Evolutionary conservation across 2,329 filamentous ascomycete genomes (phyloP).

Genomic region (Ascochyta clinopodiicola): DNA sequence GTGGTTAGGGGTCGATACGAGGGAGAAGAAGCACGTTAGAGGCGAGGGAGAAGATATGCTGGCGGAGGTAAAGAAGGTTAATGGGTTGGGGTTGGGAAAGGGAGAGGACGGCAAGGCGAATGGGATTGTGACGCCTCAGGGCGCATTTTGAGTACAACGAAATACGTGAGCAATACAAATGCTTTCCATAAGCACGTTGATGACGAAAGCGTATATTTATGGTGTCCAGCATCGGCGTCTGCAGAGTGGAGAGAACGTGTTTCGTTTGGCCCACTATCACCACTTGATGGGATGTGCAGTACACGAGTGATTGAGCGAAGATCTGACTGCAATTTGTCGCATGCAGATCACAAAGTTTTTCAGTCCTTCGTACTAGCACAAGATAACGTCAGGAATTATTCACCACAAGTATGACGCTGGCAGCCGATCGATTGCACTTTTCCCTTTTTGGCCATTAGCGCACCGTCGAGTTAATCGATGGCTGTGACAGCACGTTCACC

Average conservation of each 20-base stretch:
- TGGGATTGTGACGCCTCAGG: neutral
- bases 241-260: too few species aligned
- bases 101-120: neutral
- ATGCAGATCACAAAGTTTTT: too few species aligned
- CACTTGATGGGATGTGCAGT: too few species aligned
- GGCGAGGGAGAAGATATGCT: slow-evolving; percentile 6
- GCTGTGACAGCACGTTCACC: slow-evolving; percentile 7
- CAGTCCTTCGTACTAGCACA: too few species aligned
- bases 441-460: slow-evolving; percentile 5
- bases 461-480: slow-evolving; percentile 3
- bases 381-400: too few species aligned
- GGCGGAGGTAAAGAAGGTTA: neutral
- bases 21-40: slow-evolving; percentile 39
- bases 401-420: slow-evolving; percentile 3
- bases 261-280: too few species aligned
- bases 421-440: slow-evolving; percentile 5
- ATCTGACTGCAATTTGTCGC: too few species aligned
- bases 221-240: too few species aligned
- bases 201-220: too few species aligned
- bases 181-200: too few species aligned
- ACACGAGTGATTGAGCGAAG: too few species aligned
- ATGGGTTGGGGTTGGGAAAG: neutral
- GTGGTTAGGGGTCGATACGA: slow-evolving; percentile 55
- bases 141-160: neutral
- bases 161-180: neutral